phyloP scores from a whole-genome alignment of 768 basidiomycete species.

The Lyophyllum decastes region DNA sequence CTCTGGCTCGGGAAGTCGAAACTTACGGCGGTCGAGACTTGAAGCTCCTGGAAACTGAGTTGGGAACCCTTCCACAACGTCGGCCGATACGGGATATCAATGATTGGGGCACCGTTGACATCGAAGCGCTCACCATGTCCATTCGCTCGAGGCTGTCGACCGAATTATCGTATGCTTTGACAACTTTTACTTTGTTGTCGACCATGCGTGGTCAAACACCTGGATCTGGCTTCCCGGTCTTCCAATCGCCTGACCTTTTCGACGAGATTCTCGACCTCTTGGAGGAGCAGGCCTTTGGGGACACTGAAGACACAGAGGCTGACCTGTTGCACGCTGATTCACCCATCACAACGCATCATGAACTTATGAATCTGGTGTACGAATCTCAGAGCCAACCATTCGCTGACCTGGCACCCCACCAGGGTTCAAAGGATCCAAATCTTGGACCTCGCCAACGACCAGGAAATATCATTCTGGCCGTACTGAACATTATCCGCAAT shows the following conservation, averaged over 20 bases:
- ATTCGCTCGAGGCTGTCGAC: conserved; percentile 81
- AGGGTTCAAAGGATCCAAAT: conserved; percentile 50
- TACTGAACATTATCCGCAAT: conserved; percentile 85
- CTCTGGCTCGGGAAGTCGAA: conserved; percentile 73
- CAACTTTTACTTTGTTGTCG: conserved; percentile 81
- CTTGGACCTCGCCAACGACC: conserved; percentile 65
- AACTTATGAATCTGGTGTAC: conserved; percentile 57
- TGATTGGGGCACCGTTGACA: conserved; percentile 88
- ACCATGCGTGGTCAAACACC: conserved; percentile 71
- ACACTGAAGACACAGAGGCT: conserved; percentile 35
- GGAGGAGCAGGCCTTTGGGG: conserved; percentile 76
- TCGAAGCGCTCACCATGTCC: conserved; percentile 93
- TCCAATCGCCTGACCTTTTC: conserved; percentile 76
- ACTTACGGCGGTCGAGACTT: conserved; percentile 84
- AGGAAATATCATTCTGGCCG: conserved; percentile 65
- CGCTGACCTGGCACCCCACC: conserved; percentile 49
- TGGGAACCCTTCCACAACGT: conserved; percentile 46
- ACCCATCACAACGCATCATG: conserved; percentile 61
- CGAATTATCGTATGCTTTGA: conserved; percentile 89
- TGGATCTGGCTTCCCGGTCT: conserved; percentile 72
- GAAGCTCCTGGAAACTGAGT: conserved; percentile 63
- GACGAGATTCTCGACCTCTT: conserved; percentile 87
- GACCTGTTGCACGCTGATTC: conserved; percentile 30
- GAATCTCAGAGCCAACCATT: conserved; percentile 64
- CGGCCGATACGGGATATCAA: conserved; percentile 70